These are phyloP conservation scores for Sambucus nigra DNA, from an alignment of 129 eudicot species.

Conservation along the genomic window DNA sequence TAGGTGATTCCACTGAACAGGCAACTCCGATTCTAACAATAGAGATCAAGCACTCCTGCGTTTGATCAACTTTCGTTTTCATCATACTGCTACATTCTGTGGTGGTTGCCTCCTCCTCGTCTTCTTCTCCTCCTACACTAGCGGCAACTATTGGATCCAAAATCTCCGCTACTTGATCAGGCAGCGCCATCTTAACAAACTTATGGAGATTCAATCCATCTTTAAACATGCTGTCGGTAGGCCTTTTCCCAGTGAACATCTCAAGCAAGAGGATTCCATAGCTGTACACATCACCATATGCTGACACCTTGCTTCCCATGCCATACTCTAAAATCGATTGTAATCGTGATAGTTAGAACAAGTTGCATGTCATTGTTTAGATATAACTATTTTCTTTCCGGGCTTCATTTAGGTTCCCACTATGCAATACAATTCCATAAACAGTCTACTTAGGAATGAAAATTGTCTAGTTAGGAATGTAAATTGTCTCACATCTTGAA, in stretches of 20 bases:
- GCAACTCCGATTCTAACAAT: conserved; percentile 17
- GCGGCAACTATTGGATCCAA: conserved; percentile 3
- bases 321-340: conserved; percentile 12
- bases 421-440: too few relatives aligned
- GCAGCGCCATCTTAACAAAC: background rate
- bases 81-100: background rate
- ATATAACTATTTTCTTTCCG: too few relatives aligned
- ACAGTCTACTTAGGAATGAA: too few relatives aligned
- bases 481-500: too few relatives aligned
- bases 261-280: conserved; percentile 18
- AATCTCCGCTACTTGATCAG: conserved; percentile 5
- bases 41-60: conserved; percentile 14
- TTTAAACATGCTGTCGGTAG: conserved; percentile 8
- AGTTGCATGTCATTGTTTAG: background rate
- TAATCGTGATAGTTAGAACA: background rate
- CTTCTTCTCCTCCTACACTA: conserved; percentile 1
- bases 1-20: conserved; percentile 22
- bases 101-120: conserved; percentile 5
- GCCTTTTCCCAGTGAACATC: conserved; percentile 16
- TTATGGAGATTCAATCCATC: conserved; percentile 14
- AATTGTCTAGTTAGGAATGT: too few relatives aligned
- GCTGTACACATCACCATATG: conserved; percentile 14
- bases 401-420: too few relatives aligned
- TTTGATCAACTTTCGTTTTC: conserved; percentile 5
- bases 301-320: conserved; percentile 18